Evolutionary conservation across 2,329 filamentous ascomycete genomes (phyloP).

Genomic region (Pseudocercospora eumusae): DNA sequence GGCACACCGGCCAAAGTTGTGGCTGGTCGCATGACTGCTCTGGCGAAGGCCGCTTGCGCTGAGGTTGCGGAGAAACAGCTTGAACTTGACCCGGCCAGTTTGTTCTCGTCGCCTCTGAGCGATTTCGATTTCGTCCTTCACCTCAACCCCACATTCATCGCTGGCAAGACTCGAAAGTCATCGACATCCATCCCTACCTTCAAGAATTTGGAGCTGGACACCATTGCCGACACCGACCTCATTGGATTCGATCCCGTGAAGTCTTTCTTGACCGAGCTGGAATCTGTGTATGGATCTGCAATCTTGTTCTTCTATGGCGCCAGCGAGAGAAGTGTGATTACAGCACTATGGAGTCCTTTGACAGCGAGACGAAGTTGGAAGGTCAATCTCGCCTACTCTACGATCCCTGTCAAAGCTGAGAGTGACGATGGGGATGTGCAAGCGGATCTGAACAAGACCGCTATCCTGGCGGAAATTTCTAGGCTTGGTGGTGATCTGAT

Average conservation of each 20-base stretch:
- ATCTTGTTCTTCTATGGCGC: constrained; percentile 79
- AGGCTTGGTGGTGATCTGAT: constrained; percentile 64
- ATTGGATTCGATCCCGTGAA: constrained; percentile 62
- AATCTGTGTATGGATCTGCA: constrained; percentile 64
- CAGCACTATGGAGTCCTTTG: constrained; percentile 66
- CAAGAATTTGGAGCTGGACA: constrained; percentile 75
- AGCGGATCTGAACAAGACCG: constrained; percentile 64
- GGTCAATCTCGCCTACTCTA: constrained; percentile 69
- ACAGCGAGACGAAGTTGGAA: constrained; percentile 63
- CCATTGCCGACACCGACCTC: constrained; percentile 45
- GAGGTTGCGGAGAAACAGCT: constrained; percentile 43
- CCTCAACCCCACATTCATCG: constrained; percentile 62
- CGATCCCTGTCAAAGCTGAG: constrained; percentile 52
- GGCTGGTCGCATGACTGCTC: constrained; percentile 76
- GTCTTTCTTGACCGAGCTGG: constrained; percentile 68
- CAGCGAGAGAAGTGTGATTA: constrained; percentile 58
- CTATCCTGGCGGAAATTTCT: constrained; percentile 71
- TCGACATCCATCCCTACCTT: constrained; percentile 57
- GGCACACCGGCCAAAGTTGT: constrained; percentile 75
- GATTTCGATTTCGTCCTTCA: constrained; percentile 89
- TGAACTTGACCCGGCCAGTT: constrained; percentile 50
- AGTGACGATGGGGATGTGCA: constrained; percentile 46
- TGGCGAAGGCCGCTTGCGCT: constrained; percentile 74
- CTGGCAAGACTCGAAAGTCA: constrained; percentile 28
- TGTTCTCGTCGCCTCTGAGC: constrained; percentile 71